Evolutionary conservation across 371 early-diverging fungal species (phyloP).

Genomic region (Parasitella parasitica): DNA sequence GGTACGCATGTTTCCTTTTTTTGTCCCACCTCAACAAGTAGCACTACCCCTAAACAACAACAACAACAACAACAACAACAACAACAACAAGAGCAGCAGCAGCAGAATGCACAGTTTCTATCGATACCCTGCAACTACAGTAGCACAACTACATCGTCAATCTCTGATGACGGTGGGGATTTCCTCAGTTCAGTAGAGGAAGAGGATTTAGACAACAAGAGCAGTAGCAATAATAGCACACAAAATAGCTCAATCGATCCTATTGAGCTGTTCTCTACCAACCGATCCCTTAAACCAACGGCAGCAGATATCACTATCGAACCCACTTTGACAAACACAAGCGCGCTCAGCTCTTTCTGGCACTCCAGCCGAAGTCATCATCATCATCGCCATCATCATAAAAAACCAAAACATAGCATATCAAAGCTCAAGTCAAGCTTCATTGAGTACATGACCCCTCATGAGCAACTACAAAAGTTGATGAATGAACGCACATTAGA

Average conservation of each 20-base stretch:
- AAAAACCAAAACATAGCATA: constrained; percentile 53
- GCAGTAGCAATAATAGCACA: background rate
- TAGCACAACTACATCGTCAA: background rate
- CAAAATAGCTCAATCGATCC: background rate
- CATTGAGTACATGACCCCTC: constrained; percentile 68
- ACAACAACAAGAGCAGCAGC: background rate
- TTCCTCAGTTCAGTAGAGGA: background rate
- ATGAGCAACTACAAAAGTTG: constrained; percentile 51
- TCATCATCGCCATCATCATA: background rate
- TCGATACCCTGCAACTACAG: background rate
- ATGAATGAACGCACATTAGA: background rate
- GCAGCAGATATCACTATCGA: background rate
- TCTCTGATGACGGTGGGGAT: background rate
- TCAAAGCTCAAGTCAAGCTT: constrained; percentile 62
- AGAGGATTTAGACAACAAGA: background rate
- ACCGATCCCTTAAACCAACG: background rate
- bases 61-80: background rate
- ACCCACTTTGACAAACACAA: constrained; percentile 4
- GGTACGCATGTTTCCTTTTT: constrained; percentile 34
- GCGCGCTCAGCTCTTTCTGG: constrained; percentile 1
- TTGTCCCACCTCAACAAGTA: background rate
- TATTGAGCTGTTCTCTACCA: background rate
- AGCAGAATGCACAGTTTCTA: background rate
- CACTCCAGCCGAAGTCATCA: constrained; percentile 2
- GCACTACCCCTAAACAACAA: background rate